A percentile compares a stretch with the other conserved stretches of the same genome.
Evolutionary conservation across 371 early-diverging fungal species (phyloP).

Genomic region (Syncephalastrum contaminatum): DNA sequence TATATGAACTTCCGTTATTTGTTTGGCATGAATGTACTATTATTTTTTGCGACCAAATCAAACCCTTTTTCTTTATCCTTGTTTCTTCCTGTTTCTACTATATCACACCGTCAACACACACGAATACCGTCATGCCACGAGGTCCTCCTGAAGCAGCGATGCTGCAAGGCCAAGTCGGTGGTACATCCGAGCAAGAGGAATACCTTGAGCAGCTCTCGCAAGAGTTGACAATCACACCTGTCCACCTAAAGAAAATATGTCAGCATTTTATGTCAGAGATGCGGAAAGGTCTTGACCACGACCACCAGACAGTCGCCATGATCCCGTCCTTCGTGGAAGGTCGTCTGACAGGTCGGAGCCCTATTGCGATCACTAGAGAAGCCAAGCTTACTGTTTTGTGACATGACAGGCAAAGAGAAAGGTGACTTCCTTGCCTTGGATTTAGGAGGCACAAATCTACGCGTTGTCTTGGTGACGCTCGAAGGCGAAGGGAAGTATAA

Average conservation of each 20-base stretch:
- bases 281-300: constrained; percentile 66
- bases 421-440: constrained; percentile 91
- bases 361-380: background rate
- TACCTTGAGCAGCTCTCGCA: constrained; percentile 46
- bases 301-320: constrained; percentile 72
- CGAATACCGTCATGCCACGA: constrained; percentile 5
- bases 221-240: constrained; percentile 58
- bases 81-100: background rate
- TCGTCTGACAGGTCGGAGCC: constrained; percentile 40
- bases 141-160: constrained; percentile 15
- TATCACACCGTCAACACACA: background rate
- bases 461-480: constrained; percentile 86
- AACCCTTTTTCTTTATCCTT: background rate
- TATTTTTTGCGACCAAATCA: too few relatives aligned
- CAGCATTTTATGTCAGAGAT: constrained; percentile 71
- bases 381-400: background rate
- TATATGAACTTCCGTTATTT: background rate
- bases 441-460: constrained; percentile 93
- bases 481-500: constrained; percentile 69
- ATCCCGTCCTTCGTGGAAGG: constrained; percentile 75
- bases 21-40: constrained; percentile 7
- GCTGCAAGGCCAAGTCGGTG: constrained; percentile 24
- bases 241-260: constrained; percentile 63
- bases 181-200: constrained; percentile 47
- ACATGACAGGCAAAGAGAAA: constrained; percentile 62